Conservation (phyloP, 345 rosid genomes). For the Eucalyptus polybractea region DNA sequence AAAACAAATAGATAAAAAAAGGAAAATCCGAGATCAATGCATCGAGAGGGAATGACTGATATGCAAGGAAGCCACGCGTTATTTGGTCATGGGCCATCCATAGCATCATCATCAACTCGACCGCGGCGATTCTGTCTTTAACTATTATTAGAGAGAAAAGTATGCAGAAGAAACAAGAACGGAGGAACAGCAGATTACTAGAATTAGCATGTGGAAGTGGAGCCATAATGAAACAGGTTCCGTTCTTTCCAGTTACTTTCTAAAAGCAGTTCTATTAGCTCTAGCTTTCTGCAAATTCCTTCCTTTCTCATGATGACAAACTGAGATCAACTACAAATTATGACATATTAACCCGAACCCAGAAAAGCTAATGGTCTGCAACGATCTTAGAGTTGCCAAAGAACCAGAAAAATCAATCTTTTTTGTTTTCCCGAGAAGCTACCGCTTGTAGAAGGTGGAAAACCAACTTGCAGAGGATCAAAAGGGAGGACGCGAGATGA, state of each 20-base stretch:
- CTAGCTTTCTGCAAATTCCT: neutral
- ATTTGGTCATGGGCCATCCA: neutral
- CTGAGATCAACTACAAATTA: neutral
- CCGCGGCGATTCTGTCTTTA: neutral
- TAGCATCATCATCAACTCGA: neutral
- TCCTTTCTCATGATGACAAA: neutral
- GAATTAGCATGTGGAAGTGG: neutral
- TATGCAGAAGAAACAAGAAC: neutral
- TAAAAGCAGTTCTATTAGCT: neutral
- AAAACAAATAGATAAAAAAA: neutral
- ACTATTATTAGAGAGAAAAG: neutral
- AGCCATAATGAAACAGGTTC: neutral
- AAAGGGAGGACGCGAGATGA: neutral
- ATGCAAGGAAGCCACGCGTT: neutral
- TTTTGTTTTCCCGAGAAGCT: neutral
- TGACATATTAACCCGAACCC: neutral
- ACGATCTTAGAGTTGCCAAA: neutral
- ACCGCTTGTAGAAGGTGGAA: neutral
- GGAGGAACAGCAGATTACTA: neutral
- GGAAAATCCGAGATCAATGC: neutral
- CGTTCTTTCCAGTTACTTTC: neutral
- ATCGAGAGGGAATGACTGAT: neutral
- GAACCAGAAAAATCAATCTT: neutral
- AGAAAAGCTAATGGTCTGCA: neutral
- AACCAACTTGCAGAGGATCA: neutral